Evolutionary conservation across 306 rosid species (phyloP).

Genomic region (Cicer arietinum): DNA sequence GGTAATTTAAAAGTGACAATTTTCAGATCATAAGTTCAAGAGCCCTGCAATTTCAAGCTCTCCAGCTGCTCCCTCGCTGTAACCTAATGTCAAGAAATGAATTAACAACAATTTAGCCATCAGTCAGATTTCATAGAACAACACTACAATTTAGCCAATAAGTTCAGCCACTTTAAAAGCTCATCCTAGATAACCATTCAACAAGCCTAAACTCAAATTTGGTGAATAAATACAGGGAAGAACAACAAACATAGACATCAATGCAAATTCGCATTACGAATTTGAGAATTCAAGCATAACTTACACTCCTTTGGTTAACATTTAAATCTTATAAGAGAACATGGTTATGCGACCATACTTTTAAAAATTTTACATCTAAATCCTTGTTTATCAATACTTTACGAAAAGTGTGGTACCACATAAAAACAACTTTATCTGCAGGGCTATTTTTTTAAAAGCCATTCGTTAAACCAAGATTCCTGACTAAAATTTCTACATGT

Average conservation of each 20-base stretch:
- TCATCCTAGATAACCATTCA: constrained; percentile 18
- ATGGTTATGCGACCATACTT: neutral
- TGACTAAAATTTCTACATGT: constrained; percentile 14
- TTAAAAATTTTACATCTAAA: neutral
- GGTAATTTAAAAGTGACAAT: no score
- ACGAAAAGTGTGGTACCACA: neutral
- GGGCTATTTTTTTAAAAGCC: neutral
- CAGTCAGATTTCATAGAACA: neutral
- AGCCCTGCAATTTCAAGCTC: constrained; percentile 46
- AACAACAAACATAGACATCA: neutral
- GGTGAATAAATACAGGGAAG: constrained; percentile 1
- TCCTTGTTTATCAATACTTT: neutral
- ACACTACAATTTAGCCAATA: neutral
- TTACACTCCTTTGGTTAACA: neutral
- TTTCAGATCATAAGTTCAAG: constrained; percentile 37
- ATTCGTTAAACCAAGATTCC: constrained; percentile 31
- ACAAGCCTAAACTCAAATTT: constrained; percentile 9
- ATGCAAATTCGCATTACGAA: constrained; percentile 25
- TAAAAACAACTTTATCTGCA: constrained; percentile 1
- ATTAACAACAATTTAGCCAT: constrained; percentile 32
- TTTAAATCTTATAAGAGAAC: constrained; percentile 21
- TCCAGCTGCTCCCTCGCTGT: constrained; percentile 33
- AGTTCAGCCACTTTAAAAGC: constrained; percentile 20
- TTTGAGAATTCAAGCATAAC: constrained; percentile 6
- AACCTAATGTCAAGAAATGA: constrained; percentile 41